These are phyloP conservation scores for Emiliania huxleyi DNA, from an alignment of 78 protist genomes.

Conservation along the genomic window DNA sequence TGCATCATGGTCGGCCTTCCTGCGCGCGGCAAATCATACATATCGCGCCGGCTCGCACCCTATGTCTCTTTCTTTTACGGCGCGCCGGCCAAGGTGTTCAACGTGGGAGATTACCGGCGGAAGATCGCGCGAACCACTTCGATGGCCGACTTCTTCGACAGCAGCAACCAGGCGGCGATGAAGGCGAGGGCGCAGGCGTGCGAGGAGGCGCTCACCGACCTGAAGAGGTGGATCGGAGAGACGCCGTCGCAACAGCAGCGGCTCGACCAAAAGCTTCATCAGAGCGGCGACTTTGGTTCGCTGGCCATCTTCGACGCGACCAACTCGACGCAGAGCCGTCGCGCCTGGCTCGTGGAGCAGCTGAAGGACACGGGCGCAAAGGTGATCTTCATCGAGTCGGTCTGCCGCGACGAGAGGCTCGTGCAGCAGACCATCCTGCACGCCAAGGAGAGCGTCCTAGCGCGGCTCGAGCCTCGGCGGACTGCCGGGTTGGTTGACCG, in stretches of 20 bases:
- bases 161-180: background rate
- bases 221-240: background rate
- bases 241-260: no score
- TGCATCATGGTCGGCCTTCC: conserved; percentile 72
- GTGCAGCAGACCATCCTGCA: background rate
- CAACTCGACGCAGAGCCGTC: conserved; percentile 35
- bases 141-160: background rate
- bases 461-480: no score
- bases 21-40: conserved; percentile 65
- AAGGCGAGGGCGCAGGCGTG: no score
- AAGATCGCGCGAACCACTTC: background rate
- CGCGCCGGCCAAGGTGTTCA: background rate
- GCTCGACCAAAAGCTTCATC: no score
- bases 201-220: background rate
- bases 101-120: conserved; percentile 19
- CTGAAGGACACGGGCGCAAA: background rate
- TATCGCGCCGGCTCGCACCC: conserved; percentile 18
- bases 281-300: background rate
- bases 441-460: background rate
- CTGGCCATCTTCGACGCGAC: conserved; percentile 50
- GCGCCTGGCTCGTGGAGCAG: background rate
- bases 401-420: conserved; percentile 26
- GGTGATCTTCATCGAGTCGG: conserved; percentile 47
- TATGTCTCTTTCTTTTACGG: conserved; percentile 51
- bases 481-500: background rate